Percentiles rank a stretch among this genome's conserved stretches.
phyloP scores from a whole-genome alignment of 208 protist species.

The Trypanosoma melophagium region DNA sequence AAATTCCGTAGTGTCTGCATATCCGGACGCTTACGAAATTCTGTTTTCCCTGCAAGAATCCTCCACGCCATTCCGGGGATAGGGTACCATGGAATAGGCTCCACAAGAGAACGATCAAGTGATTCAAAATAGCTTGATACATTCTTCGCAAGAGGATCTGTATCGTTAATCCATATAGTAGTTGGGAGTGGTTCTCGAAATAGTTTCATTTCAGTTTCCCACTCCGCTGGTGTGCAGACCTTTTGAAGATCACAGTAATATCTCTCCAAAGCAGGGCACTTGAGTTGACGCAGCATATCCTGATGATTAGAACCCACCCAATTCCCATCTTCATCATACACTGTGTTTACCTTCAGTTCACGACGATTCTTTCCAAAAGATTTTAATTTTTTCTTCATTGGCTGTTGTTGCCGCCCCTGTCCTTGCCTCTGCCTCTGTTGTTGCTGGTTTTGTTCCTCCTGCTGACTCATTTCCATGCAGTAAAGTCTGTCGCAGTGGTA shows the following conservation, averaged over 20 bases:
- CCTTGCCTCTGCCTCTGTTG: too few relatives aligned
- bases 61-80: conserved; percentile 76
- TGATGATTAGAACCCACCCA: conserved; percentile 62
- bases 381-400: conserved; percentile 61
- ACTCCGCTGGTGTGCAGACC: conserved; percentile 40
- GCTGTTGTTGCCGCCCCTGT: conserved; percentile 2
- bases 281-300: conserved; percentile 47
- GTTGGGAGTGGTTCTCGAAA: conserved; percentile 72
- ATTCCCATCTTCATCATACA: conserved; percentile 74
- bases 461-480: conserved; percentile 5
- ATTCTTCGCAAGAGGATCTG: conserved; percentile 59
- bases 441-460: too few relatives aligned
- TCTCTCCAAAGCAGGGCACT: conserved; percentile 52
- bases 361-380: conserved; percentile 68
- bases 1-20: conserved; percentile 71
- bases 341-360: conserved; percentile 37
- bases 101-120: conserved; percentile 41
- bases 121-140: conserved; percentile 58
- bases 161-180: conserved; percentile 87
- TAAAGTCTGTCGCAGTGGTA: too few relatives aligned
- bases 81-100: conserved; percentile 87
- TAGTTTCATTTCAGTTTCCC: conserved; percentile 61
- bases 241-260: conserved; percentile 79
- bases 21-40: conserved; percentile 72
- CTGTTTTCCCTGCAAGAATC: conserved; percentile 73